phyloP scores from a whole-genome alignment of 2,329 filamentous ascomycete genomes.

The Paecilomyces sp. region DNA sequence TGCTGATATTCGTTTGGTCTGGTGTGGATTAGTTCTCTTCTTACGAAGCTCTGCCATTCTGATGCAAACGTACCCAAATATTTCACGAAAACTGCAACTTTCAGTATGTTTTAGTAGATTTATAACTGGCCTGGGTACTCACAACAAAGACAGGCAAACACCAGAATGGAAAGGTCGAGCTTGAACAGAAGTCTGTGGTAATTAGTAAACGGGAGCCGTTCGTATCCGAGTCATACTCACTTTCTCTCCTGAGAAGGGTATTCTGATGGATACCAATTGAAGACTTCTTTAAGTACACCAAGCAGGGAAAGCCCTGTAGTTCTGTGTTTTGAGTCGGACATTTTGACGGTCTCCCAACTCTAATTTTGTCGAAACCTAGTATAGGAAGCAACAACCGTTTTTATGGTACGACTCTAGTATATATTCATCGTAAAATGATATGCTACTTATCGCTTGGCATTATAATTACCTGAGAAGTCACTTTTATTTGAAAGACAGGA shows the following conservation, averaged over 20 bases:
- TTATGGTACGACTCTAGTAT: neutral
- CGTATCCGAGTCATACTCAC: constrained; percentile 6
- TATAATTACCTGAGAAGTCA: no score
- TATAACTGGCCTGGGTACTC: constrained; percentile 1
- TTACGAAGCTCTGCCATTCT: neutral
- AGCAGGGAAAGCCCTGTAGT: constrained; percentile 6
- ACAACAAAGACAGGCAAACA: constrained; percentile 26
- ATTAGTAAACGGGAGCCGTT: neutral
- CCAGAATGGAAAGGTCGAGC: constrained; percentile 22
- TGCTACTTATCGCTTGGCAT: neutral
- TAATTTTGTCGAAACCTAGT: neutral
- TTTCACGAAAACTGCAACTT: constrained; percentile 14
- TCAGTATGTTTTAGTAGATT: neutral
- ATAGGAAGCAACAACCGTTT: neutral
- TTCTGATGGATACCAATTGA: constrained; percentile 25
- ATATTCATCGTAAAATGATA: neutral
- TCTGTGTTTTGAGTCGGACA: neutral
- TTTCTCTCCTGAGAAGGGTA: constrained; percentile 22
- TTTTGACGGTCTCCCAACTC: neutral
- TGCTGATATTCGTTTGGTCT: constrained; percentile 27
- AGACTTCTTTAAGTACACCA: constrained; percentile 21
- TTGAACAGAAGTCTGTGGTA: constrained; percentile 20
- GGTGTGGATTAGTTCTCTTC: neutral
- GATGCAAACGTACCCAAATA: constrained; percentile 13
- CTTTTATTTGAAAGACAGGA: no score